Evolutionary conservation across 352 stramenopile species (phyloP).

Genomic region (Phytophthora cryptogea): DNA sequence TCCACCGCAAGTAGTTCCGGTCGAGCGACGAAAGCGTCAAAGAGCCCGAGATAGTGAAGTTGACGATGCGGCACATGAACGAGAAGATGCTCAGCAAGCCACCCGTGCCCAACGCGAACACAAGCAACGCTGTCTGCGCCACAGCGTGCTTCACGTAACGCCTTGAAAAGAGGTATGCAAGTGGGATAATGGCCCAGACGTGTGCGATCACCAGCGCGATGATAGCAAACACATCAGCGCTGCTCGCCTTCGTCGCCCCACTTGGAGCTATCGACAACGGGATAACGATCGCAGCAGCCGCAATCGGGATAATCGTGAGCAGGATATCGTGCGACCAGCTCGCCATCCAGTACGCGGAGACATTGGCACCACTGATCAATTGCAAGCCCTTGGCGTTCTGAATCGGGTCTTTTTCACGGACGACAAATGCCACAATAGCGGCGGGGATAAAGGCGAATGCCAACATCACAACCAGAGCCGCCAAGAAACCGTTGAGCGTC

Average conservation of each 20-base stretch:
- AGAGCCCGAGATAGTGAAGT: constrained; percentile 40
- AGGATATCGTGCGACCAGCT: constrained; percentile 59
- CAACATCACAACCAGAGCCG: constrained; percentile 61
- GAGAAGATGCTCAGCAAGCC: constrained; percentile 78
- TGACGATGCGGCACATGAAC: constrained; percentile 71
- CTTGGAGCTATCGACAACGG: constrained; percentile 39
- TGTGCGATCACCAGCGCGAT: constrained; percentile 48
- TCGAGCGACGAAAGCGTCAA: constrained; percentile 66
- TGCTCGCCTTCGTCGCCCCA: constrained; percentile 20
- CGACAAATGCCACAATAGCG: constrained; percentile 63
- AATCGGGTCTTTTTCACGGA: constrained; percentile 65
- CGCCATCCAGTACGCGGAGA: constrained; percentile 62
- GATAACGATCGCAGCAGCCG: constrained; percentile 36
- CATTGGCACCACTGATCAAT: constrained; percentile 59
- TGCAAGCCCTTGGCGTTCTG: constrained; percentile 76
- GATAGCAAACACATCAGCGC: constrained; percentile 45
- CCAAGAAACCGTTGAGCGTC: constrained; percentile 64
- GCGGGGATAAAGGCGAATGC: constrained; percentile 75
- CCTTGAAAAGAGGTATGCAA: constrained; percentile 67
- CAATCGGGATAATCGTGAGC: constrained; percentile 45
- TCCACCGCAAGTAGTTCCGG: constrained; percentile 70
- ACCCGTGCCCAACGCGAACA: constrained; percentile 65
- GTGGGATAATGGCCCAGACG: constrained; percentile 53
- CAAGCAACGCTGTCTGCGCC: constrained; percentile 67
- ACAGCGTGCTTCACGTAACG: constrained; percentile 62